Evolutionary conservation across 768 basidiomycete species (phyloP).

Genomic region (Mycena polygramma): DNA sequence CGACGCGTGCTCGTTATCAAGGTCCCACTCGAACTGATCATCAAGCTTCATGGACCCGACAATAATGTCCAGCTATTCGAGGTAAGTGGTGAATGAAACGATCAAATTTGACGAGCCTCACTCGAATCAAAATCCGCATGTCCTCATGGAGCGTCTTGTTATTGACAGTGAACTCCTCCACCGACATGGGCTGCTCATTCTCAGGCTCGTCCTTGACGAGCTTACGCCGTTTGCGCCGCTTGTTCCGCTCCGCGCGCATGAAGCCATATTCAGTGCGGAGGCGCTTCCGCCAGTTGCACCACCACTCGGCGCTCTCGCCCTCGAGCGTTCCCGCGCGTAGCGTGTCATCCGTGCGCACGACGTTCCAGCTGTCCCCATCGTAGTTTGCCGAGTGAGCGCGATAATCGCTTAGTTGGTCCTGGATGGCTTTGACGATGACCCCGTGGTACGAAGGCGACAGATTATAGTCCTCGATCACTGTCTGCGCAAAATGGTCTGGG

Average conservation of each 20-base stretch:
- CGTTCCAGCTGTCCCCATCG: constrained; percentile 59
- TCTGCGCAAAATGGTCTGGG: constrained; percentile 91
- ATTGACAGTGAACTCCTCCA: constrained; percentile 76
- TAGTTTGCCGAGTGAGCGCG: constrained; percentile 73
- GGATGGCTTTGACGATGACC: constrained; percentile 84
- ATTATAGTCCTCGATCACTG: constrained; percentile 91
- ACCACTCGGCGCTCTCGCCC: constrained; percentile 69
- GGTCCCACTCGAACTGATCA: constrained; percentile 98
- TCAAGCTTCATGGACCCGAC: constrained; percentile 93
- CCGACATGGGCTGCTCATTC: constrained; percentile 62
- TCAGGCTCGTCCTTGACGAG: constrained; percentile 45
- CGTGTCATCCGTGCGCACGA: constrained; percentile 43
- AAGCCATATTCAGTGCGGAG: constrained; percentile 54
- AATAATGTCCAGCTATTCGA: constrained; percentile 88
- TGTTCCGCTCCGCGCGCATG: constrained; percentile 47
- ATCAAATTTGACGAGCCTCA: constrained; percentile 52
- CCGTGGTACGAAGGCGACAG: constrained; percentile 75
- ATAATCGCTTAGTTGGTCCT: constrained; percentile 89
- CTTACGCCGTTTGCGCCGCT: constrained; percentile 59
- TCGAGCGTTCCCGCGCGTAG: constrained; percentile 59
- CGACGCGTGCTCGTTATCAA: constrained; percentile 81
- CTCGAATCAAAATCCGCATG: constrained; percentile 93
- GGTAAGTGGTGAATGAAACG: constrained; percentile 14
- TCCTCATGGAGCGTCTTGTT: constrained; percentile 83
- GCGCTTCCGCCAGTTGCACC: constrained; percentile 78